Percentiles rank a stretch among this genome's conserved stretches.
Evolutionary conservation across 371 early-diverging fungal species (phyloP).

Genomic region (Zancudomyces culisetae): DNA sequence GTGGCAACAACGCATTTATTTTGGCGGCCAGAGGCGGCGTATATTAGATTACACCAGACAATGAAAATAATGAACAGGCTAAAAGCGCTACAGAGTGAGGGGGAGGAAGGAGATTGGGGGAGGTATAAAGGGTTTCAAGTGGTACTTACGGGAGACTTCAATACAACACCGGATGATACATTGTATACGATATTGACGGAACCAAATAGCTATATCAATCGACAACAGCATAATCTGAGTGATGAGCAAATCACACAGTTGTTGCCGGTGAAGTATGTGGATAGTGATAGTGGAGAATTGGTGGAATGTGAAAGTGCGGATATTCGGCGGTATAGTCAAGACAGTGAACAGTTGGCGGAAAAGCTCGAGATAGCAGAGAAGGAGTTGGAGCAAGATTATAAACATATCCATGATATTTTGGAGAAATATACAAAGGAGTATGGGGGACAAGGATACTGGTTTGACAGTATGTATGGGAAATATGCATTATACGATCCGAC

Average conservation of each 20-base stretch:
- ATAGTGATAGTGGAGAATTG: background rate
- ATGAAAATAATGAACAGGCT: constrained; percentile 5
- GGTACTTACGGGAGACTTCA: constrained; percentile 20
- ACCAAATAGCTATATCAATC: background rate
- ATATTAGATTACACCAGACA: constrained; percentile 18
- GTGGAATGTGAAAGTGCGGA: too few relatives aligned
- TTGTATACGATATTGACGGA: constrained; percentile 16
- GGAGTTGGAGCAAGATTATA: constrained; percentile 7
- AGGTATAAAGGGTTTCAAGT: constrained; percentile 6
- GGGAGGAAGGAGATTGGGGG: background rate
- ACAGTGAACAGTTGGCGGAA: constrained; percentile 4
- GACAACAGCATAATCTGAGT: background rate
- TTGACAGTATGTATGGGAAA: constrained; percentile 15
- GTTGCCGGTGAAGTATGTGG: constrained; percentile 7
- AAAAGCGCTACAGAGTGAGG: background rate
- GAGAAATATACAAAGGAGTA: constrained; percentile 6
- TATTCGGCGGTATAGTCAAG: background rate
- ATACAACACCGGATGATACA: constrained; percentile 24
- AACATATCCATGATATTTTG: constrained; percentile 9
- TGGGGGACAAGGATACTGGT: too few relatives aligned
- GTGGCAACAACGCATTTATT: constrained; percentile 31
- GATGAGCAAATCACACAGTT: background rate
- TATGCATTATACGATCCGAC: constrained; percentile 16
- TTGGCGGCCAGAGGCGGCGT: constrained; percentile 26
- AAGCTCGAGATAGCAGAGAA: constrained; percentile 9